These are phyloP conservation scores for Cyberlindnera petersonii DNA, from an alignment of 805 yeast genomes.

Conservation along the genomic window DNA sequence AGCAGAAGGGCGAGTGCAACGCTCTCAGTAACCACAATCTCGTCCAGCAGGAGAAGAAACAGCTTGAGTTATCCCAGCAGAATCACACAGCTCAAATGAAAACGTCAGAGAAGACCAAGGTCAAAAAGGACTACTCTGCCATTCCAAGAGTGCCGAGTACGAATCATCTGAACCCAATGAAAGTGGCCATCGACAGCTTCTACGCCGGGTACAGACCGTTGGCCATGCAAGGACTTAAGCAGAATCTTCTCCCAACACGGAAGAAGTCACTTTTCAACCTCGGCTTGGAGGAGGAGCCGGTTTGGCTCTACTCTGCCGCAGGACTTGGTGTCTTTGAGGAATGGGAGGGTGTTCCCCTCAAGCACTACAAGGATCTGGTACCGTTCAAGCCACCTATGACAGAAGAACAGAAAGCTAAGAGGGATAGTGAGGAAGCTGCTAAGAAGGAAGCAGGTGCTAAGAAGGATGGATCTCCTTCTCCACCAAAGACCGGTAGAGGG, in stretches of 20 bases:
- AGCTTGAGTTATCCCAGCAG: not conserved
- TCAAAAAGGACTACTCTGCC: constrained; percentile 21
- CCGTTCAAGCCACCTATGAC: constrained; percentile 34
- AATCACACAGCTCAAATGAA: not conserved
- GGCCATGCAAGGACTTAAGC: constrained; percentile 24
- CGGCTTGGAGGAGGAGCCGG: constrained; percentile 20
- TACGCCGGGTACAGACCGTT: constrained; percentile 26
- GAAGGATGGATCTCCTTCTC: not conserved
- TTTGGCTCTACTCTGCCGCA: constrained; percentile 35
- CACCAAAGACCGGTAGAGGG: constrained; percentile 12
- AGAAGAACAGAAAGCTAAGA: constrained; percentile 6
- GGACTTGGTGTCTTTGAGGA: constrained; percentile 34
- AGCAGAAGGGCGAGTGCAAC: constrained; percentile 21
- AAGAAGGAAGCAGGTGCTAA: constrained; percentile 1
- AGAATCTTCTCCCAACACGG: constrained; percentile 29
- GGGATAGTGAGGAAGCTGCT: constrained; percentile 2
- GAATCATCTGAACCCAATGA: constrained; percentile 16
- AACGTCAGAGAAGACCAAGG: constrained; percentile 1
- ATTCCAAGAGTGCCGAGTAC: constrained; percentile 24
- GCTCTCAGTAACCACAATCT: constrained; percentile 27
- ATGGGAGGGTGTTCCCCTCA: constrained; percentile 24
- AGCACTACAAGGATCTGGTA: constrained; percentile 20
- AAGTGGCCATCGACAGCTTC: constrained; percentile 19
- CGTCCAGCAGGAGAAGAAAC: constrained; percentile 5
- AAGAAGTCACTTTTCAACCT: constrained; percentile 26